Evolutionary conservation across 1,284 basidiomycete genomes (phyloP), one percentile per base, ranked within the genome.

Genomic region (Phylloboletellus chloephorus): DNA sequence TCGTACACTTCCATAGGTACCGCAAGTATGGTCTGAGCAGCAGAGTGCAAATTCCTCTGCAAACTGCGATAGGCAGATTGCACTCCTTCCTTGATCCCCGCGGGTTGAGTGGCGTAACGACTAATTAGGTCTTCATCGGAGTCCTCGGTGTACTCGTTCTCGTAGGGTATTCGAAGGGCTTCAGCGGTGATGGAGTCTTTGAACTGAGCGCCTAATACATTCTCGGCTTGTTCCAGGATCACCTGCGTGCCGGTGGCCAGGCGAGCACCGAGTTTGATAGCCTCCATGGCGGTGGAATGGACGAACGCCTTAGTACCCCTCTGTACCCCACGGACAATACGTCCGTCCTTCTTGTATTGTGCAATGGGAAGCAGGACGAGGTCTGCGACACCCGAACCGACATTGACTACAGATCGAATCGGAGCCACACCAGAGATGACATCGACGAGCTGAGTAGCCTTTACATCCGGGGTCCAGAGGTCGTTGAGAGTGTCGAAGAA

Each of bases 1-100:
- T 98, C 95, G 55, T 98, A 97, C 12, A 97, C 92, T 63, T 98
- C 96, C 93, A 98, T 98, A 0, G 95, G 95, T 1, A 98, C 91
- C 0, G 96, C 95, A 21, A 98, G 74, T 50, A 98, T 98, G 0
- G 96, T 98, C 67, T 98, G 95, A 10, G 95, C 96, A 3, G 95
- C 95, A 22, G 87, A 88, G 50, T 85, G 88, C 43, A 98, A 63
- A 63, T 96, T 96, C 53, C 69, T 79, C 44, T 77, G 79, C 52
- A 98, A 63, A 52, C 88, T 92, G 56, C 72, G 77, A 64, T 97
- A 96, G 12, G 94, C 95, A 1, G 82, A 83, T 48, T 88, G 79
- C n/a, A 98, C 72, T 10, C 95, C 95, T 55, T 96, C 88, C 51
- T 71, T 78, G 35, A 96, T 74, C 54, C 88, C 82, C 17, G 67